phyloP scores from a whole-genome alignment of 2,329 filamentous ascomycete species.

The Penicillium sp. region DNA sequence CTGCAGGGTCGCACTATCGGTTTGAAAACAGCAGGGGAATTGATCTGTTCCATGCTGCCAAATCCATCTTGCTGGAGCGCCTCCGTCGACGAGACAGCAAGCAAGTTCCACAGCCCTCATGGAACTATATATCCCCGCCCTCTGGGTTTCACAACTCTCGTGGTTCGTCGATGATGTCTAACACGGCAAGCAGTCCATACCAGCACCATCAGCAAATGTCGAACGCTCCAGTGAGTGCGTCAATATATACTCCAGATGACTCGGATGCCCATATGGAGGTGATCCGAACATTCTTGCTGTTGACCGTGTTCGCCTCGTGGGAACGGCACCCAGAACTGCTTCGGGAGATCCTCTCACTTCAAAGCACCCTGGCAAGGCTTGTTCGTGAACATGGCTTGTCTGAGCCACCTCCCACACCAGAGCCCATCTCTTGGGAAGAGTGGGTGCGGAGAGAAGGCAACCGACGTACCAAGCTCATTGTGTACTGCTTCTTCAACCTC shows the following conservation, averaged over 20 bases:
- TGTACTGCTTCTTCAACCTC: conserved; percentile 61
- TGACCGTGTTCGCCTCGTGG: conserved; percentile 64
- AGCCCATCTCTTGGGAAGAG: conserved; percentile 54
- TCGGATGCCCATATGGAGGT: conserved; percentile 53
- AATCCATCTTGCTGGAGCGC: conserved; percentile 55
- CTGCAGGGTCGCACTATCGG: conserved; percentile 52
- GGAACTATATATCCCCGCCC: conserved; percentile 43
- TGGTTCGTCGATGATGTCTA: conserved; percentile 45
- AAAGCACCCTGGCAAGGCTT: conserved; percentile 58
- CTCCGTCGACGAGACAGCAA: conserved; percentile 54
- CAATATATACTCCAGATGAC: conserved; percentile 42
- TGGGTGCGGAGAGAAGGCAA: conserved; percentile 58
- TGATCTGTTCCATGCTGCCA: conserved; percentile 59
- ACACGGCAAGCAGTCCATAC: conserved; percentile 46
- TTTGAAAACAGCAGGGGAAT: conserved; percentile 55
- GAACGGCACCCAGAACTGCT: conserved; percentile 59
- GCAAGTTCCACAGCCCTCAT: conserved; percentile 43
- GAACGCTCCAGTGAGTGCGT: conserved; percentile 33
- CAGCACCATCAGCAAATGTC: conserved; percentile 40
- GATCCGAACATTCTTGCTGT: conserved; percentile 52
- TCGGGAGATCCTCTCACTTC: conserved; percentile 59
- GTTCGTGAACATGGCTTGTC: conserved; percentile 56
- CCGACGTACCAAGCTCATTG: conserved; percentile 58
- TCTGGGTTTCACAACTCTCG: conserved; percentile 43
- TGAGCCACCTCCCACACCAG: conserved; percentile 33